phyloP scores from a whole-genome alignment of 495 filamentous ascomycete species.

The Talaromyces trachyspermus region DNA sequence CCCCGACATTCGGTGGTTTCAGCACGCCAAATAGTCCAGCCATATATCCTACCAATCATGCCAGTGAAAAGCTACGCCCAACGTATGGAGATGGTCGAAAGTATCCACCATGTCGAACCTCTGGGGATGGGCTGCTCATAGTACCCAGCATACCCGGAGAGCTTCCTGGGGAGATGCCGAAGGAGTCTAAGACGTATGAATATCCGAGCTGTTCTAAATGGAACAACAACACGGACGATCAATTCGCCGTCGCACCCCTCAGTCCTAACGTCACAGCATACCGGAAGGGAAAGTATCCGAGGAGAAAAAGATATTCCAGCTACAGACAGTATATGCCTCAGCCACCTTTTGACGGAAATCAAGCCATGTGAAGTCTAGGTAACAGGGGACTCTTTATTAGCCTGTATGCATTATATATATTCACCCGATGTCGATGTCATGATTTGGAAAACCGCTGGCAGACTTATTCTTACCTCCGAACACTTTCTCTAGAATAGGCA shows the following conservation, averaged over 20 bases:
- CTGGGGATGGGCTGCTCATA: constrained; percentile 4
- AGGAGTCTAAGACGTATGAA: no score
- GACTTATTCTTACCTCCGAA: not conserved
- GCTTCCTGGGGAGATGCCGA: not conserved
- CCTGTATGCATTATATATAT: not conserved
- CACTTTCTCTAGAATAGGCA: not conserved
- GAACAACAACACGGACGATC: not conserved
- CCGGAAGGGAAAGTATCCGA: constrained; percentile 5
- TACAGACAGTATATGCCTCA: no score
- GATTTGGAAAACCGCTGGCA: not conserved
- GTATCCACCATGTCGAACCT: constrained; percentile 5
- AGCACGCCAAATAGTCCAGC: not conserved
- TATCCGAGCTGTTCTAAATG: not conserved
- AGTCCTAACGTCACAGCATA: constrained; percentile 7
- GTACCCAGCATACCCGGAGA: constrained; percentile 5
- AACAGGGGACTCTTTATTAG: no score
- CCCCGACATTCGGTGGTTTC: not conserved
- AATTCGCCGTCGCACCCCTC: not conserved
- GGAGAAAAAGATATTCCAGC: constrained; percentile 4
- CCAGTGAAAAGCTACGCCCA: not conserved
- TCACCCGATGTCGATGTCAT: no score
- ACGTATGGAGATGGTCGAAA: not conserved
- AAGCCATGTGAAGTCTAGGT: no score
- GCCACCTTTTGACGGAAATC: no score
- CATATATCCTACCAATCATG: not conserved